Evolutionary conservation across 2,329 filamentous ascomycete genomes (phyloP).

Genomic region (Bimuria novae-zelandiae): DNA sequence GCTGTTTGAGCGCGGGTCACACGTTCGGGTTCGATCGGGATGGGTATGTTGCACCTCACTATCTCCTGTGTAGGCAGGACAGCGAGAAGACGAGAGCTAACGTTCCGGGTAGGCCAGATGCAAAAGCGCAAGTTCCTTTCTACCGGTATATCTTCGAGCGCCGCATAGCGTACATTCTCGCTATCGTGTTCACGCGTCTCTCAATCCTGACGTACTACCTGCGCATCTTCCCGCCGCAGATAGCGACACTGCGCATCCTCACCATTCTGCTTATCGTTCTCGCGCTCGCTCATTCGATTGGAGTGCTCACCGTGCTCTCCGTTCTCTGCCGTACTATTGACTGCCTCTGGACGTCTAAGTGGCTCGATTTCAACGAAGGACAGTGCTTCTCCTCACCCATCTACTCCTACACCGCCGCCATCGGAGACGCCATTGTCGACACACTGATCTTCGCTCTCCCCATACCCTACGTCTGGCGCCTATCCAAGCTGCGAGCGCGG

Average conservation of each 20-base stretch:
- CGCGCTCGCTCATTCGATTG: conserved; percentile 23
- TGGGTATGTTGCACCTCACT: conserved; percentile 17
- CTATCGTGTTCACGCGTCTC: conserved; percentile 39
- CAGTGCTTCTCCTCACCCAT: conserved; percentile 31
- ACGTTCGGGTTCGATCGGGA: conserved; percentile 28
- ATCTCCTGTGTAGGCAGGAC: no score
- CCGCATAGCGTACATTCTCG: conserved; percentile 42
- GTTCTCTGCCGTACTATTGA: conserved; percentile 28
- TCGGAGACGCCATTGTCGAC: conserved; percentile 33
- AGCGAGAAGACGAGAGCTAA: background rate
- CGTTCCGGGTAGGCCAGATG: conserved; percentile 22
- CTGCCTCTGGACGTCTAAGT: conserved; percentile 29
- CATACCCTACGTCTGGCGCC: conserved; percentile 29
- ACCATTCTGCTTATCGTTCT: conserved; percentile 25
- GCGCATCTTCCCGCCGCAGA: conserved; percentile 38
- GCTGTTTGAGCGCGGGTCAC: conserved; percentile 34
- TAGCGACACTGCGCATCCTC: conserved; percentile 22
- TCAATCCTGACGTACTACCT: conserved; percentile 44
- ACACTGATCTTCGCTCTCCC: conserved; percentile 33
- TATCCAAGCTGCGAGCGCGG: conserved; percentile 24
- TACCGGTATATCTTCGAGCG: conserved; percentile 37
- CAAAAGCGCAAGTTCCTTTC: conserved; percentile 24
- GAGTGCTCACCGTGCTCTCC: conserved; percentile 29
- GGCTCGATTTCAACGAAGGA: conserved; percentile 25
- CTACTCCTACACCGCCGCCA: conserved; percentile 34